These are phyloP conservation scores for Ceratocystis huliohia DNA, from an alignment of 2,329 filamentous ascomycete species.

Conservation along the genomic window DNA sequence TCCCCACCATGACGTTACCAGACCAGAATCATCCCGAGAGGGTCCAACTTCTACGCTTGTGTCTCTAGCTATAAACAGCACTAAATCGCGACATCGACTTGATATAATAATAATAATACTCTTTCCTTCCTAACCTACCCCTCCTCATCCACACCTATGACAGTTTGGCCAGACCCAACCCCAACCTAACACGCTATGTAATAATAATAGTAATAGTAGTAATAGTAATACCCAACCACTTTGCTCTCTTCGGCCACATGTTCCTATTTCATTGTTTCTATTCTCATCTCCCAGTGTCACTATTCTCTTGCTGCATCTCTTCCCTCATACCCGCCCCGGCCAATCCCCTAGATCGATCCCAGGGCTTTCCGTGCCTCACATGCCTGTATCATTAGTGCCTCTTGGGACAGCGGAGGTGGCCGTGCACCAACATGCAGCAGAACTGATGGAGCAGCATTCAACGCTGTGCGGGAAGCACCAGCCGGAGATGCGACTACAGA, in stretches of 20 bases:
- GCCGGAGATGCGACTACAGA: background rate
- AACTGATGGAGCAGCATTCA: background rate
- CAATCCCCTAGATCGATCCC: constrained; percentile 11
- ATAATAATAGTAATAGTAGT: background rate
- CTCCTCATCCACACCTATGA: no score
- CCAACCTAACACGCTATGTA: background rate
- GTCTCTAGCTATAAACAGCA: no score
- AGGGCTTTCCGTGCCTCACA: constrained; percentile 9
- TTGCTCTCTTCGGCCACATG: no score
- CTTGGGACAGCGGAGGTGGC: constrained; percentile 11
- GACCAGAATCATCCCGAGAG: no score
- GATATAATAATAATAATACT: constrained; percentile 4
- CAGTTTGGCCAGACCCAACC: background rate
- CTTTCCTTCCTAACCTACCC: background rate
- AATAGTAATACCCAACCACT: background rate
- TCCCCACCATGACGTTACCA: no score
- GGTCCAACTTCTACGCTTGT: no score
- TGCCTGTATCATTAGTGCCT: constrained; percentile 10
- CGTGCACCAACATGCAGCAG: constrained; percentile 4
- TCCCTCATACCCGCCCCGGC: background rate
- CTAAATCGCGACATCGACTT: background rate
- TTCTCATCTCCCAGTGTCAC: background rate
- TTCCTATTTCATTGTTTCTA: background rate
- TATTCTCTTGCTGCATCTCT: background rate
- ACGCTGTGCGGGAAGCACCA: background rate